These are phyloP conservation scores for Dioszegia crocea DNA, from an alignment of 768 basidiomycete species.

Conservation along the genomic window DNA sequence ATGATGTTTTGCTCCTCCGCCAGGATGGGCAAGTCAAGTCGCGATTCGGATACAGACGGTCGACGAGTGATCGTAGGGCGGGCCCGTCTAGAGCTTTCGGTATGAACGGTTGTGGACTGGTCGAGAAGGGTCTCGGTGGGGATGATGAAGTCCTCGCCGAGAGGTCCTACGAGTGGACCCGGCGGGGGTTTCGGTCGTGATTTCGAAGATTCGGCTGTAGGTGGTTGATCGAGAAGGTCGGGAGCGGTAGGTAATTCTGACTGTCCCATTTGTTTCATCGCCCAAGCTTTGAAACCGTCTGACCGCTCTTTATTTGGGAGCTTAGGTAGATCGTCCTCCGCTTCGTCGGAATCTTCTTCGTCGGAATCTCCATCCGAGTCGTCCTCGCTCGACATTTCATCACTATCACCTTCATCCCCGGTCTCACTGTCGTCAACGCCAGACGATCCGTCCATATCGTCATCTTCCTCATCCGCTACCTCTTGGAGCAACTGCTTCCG, in stretches of 20 bases:
- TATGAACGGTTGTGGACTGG: conserved; percentile 8
- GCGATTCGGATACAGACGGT: conserved; percentile 66
- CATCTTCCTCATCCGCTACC: conserved; percentile 20
- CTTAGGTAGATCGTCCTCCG: conserved; percentile 11
- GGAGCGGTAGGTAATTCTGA: conserved; percentile 12
- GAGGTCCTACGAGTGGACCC: conserved; percentile 15
- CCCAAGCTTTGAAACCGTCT: conserved; percentile 82
- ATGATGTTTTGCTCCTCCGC: conserved; percentile 92
- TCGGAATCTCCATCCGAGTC: conserved; percentile 22
- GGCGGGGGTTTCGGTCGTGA: conserved; percentile 51
- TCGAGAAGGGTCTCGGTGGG: conserved; percentile 35
- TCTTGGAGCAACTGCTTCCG: conserved; percentile 24
- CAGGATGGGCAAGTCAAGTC: conserved; percentile 78
- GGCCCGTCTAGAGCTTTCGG: conserved; percentile 18
- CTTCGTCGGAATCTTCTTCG: conserved; percentile 26
- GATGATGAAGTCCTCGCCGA: background rate
- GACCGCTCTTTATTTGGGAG: conserved; percentile 39
- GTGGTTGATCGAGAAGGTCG: conserved; percentile 60
- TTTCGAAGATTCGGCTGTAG: conserved; percentile 53
- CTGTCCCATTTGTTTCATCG: conserved; percentile 65
- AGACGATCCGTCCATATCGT: background rate
- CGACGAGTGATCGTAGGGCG: conserved; percentile 58
- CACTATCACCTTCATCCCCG: conserved; percentile 31
- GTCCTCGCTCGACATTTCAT: conserved; percentile 28
- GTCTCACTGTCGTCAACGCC: conserved; percentile 13